Evolutionary conservation across 305 asterid species (phyloP), one percentile per base, ranked within the genome.

Genomic region (Solanum hybrid): DNA sequence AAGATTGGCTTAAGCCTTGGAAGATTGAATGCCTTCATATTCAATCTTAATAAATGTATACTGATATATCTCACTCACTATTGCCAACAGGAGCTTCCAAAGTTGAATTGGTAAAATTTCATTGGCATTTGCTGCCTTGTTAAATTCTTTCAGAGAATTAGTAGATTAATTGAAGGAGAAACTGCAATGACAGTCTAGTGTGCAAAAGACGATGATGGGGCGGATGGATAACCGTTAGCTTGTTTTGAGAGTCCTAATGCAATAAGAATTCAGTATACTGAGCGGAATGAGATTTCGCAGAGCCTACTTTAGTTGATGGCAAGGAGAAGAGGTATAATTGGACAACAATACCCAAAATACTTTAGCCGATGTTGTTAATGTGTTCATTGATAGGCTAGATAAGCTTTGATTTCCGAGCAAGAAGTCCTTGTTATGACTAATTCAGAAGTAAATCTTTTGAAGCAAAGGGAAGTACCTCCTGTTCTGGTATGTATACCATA

Each of bases 401-500:
- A 82, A 45, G 75, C 40, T 31, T 66, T 6, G 81, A 31, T 32
- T 69, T 88, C 69, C 35, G 60, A 86, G 37, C 4, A 69, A 24
- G 29, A 4, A 64, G 51, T 72, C 77, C 35, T 26, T n/a, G 88
- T 10, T 45, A n/a, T 2, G 27, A 84, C 66, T 40, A 32, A 4
- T 89, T 8, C 51, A 77, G 37, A 73, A 36, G 6, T 34, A 80
- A 60, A 45, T 82, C 72, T 34, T 5, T 69, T 66, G 45, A 60
- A 92, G 86, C 76, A 26, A 69, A 66, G 87, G 72, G 89, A 78
- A 82, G 15, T 94, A 97, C 99, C 99, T 96, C 99, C 27, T 91
- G 94, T 90, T 94, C 98, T 2, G 99, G 98, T 87, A 97, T 95
- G 92, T 95, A 97, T 42, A 96, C 99, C 56, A 93, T 93, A 91